These are phyloP conservation scores for Brettanomyces bruxellensis DNA, from an alignment of 805 yeast species.

Conservation along the genomic window DNA sequence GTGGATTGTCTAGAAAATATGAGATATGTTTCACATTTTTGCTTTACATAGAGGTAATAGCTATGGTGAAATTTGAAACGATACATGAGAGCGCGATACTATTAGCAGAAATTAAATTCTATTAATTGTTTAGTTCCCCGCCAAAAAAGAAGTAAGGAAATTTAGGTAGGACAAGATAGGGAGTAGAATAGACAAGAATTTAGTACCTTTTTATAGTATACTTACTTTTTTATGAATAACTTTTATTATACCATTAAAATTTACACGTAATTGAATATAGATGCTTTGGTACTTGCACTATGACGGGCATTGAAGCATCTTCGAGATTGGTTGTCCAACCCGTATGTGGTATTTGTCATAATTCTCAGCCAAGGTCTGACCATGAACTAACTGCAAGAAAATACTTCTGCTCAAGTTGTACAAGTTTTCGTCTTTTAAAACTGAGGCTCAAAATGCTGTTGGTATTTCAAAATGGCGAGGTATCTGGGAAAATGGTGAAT, in stretches of 20 bases:
- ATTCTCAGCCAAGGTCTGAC: not conserved
- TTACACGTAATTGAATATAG: too few relatives aligned
- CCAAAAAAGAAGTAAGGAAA: too few relatives aligned
- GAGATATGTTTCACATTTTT: too few relatives aligned
- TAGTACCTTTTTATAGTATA: too few relatives aligned
- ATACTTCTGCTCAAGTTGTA: constrained; percentile 19
- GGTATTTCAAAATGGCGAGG: constrained; percentile 11
- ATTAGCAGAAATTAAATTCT: too few relatives aligned
- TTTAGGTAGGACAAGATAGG: too few relatives aligned
- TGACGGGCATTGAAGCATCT: not conserved
- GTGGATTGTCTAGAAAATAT: too few relatives aligned
- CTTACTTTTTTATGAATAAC: too few relatives aligned
- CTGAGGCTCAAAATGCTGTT: constrained; percentile 14
- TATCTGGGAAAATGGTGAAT: constrained; percentile 14
- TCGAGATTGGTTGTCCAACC: not conserved
- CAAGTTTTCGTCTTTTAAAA: constrained; percentile 19
- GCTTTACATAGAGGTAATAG: not conserved
- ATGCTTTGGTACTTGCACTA: not conserved
- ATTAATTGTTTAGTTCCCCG: too few relatives aligned
- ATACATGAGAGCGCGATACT: too few relatives aligned
- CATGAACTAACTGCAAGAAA: not conserved
- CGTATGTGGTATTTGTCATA: constrained; percentile 1
- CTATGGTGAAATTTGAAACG: not conserved
- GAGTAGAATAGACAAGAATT: too few relatives aligned
- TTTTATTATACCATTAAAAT: too few relatives aligned